Percentiles rank a stretch among this genome's conserved stretches.
phyloP scores from a whole-genome alignment of 148 eudicot species.

The Hydrangea macrophylla region DNA sequence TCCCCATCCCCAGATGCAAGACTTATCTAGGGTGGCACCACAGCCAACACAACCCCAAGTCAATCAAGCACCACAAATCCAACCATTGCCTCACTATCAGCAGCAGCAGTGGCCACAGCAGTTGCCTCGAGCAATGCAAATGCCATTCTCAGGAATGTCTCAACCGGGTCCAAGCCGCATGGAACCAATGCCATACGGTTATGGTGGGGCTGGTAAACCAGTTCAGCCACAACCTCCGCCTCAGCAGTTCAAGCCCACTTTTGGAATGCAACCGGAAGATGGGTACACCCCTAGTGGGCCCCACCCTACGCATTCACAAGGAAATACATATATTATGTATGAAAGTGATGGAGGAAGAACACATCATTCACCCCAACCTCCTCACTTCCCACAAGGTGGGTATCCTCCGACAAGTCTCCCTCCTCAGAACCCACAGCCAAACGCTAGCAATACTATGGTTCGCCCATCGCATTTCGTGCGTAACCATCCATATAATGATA shows the following conservation, averaged over 20 bases:
- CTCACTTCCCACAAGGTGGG: slow-evolving; percentile 53
- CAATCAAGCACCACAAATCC: slow-evolving; percentile 56
- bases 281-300: slow-evolving; percentile 60
- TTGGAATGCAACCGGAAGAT: slow-evolving; percentile 48
- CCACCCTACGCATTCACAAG: slow-evolving; percentile 54
- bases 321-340: slow-evolving; percentile 63
- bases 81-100: slow-evolving; percentile 56
- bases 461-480: slow-evolving; percentile 64
- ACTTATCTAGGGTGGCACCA: slow-evolving; percentile 28
- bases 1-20: slow-evolving; percentile 44
- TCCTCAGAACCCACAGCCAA: slow-evolving; percentile 43
- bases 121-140: slow-evolving; percentile 64
- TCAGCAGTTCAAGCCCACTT: slow-evolving; percentile 63
- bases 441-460: slow-evolving; percentile 38
- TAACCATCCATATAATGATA: slow-evolving; percentile 79
- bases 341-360: slow-evolving; percentile 61
- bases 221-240: slow-evolving; percentile 63
- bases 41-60: slow-evolving; percentile 53
- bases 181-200: slow-evolving; percentile 59
- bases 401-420: slow-evolving; percentile 55
- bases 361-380: slow-evolving; percentile 49
- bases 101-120: slow-evolving; percentile 75
- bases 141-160: slow-evolving; percentile 54
- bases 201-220: slow-evolving; percentile 56
- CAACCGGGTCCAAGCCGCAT: slow-evolving; percentile 49